Percentiles rank a stretch among this genome's conserved stretches.
Evolutionary conservation across 768 basidiomycete species (phyloP).

Genomic region (Mrakia gelida): DNA sequence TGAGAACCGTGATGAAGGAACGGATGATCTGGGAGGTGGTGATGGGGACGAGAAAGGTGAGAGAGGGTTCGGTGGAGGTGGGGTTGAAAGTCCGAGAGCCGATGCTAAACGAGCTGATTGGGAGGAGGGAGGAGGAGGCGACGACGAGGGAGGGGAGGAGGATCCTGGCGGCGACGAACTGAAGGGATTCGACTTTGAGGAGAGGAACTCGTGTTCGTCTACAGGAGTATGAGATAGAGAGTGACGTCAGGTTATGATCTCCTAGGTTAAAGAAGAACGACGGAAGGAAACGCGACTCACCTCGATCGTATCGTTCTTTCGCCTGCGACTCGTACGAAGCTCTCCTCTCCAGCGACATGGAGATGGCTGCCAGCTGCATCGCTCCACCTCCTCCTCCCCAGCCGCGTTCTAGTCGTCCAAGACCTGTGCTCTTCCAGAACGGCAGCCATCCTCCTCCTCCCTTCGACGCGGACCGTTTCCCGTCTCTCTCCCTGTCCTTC

Average conservation of each 20-base stretch:
- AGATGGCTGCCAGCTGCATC: background rate
- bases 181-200: background rate
- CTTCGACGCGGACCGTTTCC: background rate
- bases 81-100: background rate
- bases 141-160: background rate
- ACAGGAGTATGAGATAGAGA: background rate
- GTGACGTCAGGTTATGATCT: background rate
- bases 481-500: background rate
- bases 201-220: background rate
- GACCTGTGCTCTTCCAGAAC: background rate
- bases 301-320: background rate
- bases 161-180: background rate
- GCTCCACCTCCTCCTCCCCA: background rate
- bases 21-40: background rate
- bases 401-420: background rate
- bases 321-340: background rate
- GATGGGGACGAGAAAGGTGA: background rate
- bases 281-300: background rate
- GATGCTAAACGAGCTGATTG: background rate
- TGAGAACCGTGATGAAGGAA: background rate
- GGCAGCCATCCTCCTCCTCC: conserved; percentile 11
- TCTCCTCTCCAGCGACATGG: background rate
- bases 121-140: background rate
- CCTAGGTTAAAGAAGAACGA: background rate
- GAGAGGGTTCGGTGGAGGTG: background rate